Evolutionary conservation across 2,329 filamentous ascomycete genomes (phyloP).

Genomic region (Ophiostoma pallidulum): DNA sequence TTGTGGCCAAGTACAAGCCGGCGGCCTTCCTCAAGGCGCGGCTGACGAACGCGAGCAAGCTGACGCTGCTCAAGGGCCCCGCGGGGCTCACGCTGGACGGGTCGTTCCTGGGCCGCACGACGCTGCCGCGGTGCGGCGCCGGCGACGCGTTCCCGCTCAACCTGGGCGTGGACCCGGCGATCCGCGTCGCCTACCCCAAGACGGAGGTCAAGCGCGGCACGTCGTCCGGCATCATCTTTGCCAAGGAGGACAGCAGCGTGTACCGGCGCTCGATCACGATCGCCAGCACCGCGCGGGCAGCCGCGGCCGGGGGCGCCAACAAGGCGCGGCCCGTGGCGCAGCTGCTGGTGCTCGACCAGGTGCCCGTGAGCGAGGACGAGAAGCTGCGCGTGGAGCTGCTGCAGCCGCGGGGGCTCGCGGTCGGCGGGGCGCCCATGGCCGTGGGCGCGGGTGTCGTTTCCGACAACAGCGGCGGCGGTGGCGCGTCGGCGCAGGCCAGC

Average conservation of each 20-base stretch:
- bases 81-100: constrained; percentile 54
- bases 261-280: constrained; percentile 42
- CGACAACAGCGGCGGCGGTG: no score
- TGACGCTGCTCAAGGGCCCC: constrained; percentile 46
- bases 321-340: constrained; percentile 30
- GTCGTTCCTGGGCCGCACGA: constrained; percentile 49
- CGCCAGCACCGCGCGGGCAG: no score
- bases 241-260: constrained; percentile 41
- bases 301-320: constrained; percentile 26
- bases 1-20: constrained; percentile 51
- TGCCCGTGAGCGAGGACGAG: constrained; percentile 54
- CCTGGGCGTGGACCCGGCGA: constrained; percentile 51
- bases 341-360: constrained; percentile 49
- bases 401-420: constrained; percentile 37
- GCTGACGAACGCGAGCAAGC: constrained; percentile 44
- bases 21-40: constrained; percentile 51
- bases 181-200: constrained; percentile 46
- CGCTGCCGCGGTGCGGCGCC: constrained; percentile 44
- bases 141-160: constrained; percentile 44
- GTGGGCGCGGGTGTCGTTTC: constrained; percentile 10
- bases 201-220: constrained; percentile 43
- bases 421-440: constrained; percentile 28
- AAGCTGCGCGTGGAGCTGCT: constrained; percentile 42
- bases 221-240: constrained; percentile 43
- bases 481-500: no score